Evolutionary conservation across 192 early-diverging fungal genomes (phyloP), one percentile per base, ranked within the genome.

Genomic region (Umbelopsis sp.): DNA sequence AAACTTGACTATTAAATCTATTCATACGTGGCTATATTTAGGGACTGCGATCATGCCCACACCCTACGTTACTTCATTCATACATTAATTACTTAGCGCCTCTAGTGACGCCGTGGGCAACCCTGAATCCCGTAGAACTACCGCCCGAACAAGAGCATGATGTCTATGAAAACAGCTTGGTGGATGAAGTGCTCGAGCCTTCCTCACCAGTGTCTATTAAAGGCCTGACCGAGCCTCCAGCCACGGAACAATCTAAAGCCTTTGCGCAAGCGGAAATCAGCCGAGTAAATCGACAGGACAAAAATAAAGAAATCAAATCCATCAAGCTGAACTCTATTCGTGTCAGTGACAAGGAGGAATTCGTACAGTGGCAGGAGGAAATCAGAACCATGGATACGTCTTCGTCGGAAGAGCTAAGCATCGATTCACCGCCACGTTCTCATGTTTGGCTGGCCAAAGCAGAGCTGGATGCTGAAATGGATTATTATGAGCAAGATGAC

Each of bases 41-140:
- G 69, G 45, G 52, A n/a, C 69, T 71, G 27, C 50, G 49, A 20
- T 51, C 69, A 3, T 71, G 69, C 45, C 69, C 69, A 58, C 69
- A 71, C 41, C 69, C 69, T 20, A 55, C 52, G 0, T 44, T 71
- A 8, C 53, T 58, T 44, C 45, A 52, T 45, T 71, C 52, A 12
- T 71, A 71, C 18, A 58, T 51, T 23, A 22, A 50, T 37, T 71
- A 71, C 21, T 33, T 71, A 12, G 45, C 52, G n/a, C 69, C 69
- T 9, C 53, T 71, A 1, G 22, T 71, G 49, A 52, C 67, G 20
- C 67, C 67, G 1, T 69, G 67, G 67, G 51, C 67, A 2, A 61
- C 30, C 3, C 21, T 61, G 2, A 11, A 35, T 9, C 49, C 46
- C 27, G 18, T 48, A 49, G 49, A 46, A 30, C 18, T 30, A 13